Evolutionary conservation across 139 green algal species (phyloP), one percentile per base, ranked within the genome.

Genomic region (Chlamydomonas sp.): DNA sequence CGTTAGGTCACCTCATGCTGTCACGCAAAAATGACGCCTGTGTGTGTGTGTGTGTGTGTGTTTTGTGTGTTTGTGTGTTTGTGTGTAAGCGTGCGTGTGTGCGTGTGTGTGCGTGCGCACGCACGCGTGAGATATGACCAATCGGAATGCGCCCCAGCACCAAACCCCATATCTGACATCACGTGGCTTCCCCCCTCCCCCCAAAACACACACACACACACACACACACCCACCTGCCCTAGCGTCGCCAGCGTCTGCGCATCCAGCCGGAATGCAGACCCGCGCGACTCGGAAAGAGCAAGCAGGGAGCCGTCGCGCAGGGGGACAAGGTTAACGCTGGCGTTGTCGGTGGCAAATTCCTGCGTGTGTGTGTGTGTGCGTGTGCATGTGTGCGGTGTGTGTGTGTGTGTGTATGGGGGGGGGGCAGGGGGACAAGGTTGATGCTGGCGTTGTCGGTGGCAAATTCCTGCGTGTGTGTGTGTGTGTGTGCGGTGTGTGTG

Each of bases 341-440:
- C 78, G 61, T 95, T 95, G 81, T 95, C 89, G 1, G 84, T 95
- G 62, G 72, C 60, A 1, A 61, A 48, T 28, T 68, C 60, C 34
- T 68, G 60, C 60, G 24, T 49, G 43, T 54, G 43, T 20, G 43
- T 54, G 13, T 20, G 43, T 54, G 43, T 54, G n/a, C n/a, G n/a
- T n/a, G n/a, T n/a, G n/a, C n/a, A n/a, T n/a, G n/a, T n/a, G n/a
- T n/a, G n/a, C n/a, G n/a, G n/a, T n/a, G n/a, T n/a, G n/a, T n/a
- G n/a, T n/a, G n/a, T n/a, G n/a, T n/a, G n/a, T n/a, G n/a, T n/a
- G n/a, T n/a, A n/a, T n/a, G n/a, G n/a, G n/a, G n/a, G n/a, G n/a
- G n/a, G n/a, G n/a, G n/a, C n/a, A n/a, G n/a, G n/a, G 43, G 20
- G 43, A 54, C 13, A 26, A 54, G 13, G 43, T 54, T 13, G 13